Percentiles rank a stretch among this genome's conserved stretches.
These are phyloP conservation scores for Neoboletus brunneissimus DNA, from an alignment of 768 basidiomycete species.

Conservation along the genomic window DNA sequence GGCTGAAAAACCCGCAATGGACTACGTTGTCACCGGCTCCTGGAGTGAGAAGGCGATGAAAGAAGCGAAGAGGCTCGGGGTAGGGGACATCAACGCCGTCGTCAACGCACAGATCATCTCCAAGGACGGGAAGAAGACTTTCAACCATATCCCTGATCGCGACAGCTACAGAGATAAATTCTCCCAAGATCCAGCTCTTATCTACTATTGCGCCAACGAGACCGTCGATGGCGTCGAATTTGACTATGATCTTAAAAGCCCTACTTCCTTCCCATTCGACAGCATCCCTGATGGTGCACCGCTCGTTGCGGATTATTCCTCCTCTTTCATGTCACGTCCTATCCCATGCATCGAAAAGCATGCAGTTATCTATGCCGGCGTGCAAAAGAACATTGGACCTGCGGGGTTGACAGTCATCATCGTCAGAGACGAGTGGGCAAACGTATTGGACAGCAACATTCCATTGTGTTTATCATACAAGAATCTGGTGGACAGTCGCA, in stretches of 20 bases:
- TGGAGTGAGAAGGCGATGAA: constrained; percentile 88
- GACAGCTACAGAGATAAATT: constrained; percentile 61
- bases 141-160: constrained; percentile 77
- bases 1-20: constrained; percentile 58
- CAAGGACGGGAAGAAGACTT: constrained; percentile 58
- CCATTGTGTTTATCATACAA: constrained; percentile 84
- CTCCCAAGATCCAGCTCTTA: constrained; percentile 77
- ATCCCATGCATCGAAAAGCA: constrained; percentile 87
- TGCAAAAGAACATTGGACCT: constrained; percentile 97
- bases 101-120: constrained; percentile 65
- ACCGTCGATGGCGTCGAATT: constrained; percentile 96
- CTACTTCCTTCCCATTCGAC: constrained; percentile 80
- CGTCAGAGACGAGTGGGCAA: constrained; percentile 87
- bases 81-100: constrained; percentile 62
- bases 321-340: constrained; percentile 93
- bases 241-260: constrained; percentile 48
- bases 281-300: constrained; percentile 61
- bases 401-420: constrained; percentile 92
- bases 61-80: constrained; percentile 73
- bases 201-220: constrained; percentile 99
- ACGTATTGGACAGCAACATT: constrained; percentile 65
- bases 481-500: constrained; percentile 68
- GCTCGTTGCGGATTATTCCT: constrained; percentile 93
- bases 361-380: constrained; percentile 93
- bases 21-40: constrained; percentile 90